These are phyloP conservation scores for Rubia peregrina DNA, from an alignment of 305 asterid genomes.

Conservation along the genomic window DNA sequence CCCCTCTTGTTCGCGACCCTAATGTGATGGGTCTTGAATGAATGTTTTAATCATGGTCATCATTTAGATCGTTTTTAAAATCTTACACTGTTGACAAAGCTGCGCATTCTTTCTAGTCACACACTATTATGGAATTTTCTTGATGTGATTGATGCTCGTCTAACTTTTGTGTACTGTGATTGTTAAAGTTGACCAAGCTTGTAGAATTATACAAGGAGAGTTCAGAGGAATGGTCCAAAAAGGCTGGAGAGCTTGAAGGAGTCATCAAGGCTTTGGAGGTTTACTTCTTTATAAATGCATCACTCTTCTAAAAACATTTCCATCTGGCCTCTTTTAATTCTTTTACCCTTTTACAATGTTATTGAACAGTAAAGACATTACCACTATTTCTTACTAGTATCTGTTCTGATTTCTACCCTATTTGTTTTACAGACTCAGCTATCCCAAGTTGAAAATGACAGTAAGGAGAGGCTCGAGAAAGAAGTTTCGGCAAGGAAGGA, in stretches of 20 bases:
- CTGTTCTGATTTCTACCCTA: conserved; percentile 5
- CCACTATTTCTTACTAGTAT: background rate
- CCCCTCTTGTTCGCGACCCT: background rate
- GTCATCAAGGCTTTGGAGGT: conserved; percentile 95
- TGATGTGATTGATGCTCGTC: background rate
- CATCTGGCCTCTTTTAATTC: background rate
- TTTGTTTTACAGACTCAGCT: conserved; percentile 51
- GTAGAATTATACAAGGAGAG: conserved; percentile 85
- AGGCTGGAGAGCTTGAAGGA: conserved; percentile 96
- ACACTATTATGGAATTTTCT: background rate
- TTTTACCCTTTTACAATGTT: background rate
- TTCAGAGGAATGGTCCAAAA: conserved; percentile 92
- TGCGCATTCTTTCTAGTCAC: background rate
- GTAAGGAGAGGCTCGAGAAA: conserved; percentile 69
- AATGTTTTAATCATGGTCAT: background rate
- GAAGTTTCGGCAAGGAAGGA: conserved; percentile 60
- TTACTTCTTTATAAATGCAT: conserved; percentile 18
- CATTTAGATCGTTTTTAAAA: background rate
- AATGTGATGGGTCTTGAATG: background rate
- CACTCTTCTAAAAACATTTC: background rate
- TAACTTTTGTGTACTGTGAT: conserved; percentile 14
- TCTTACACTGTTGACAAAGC: background rate
- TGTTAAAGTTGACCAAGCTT: conserved; percentile 55
- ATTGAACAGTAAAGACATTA: conserved; percentile 3
- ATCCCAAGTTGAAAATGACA: conserved; percentile 62